Evolutionary conservation across 164 flowering plant species (phyloP), one percentile per base, ranked within the genome.

Genomic region (Aristolochia contorta): DNA sequence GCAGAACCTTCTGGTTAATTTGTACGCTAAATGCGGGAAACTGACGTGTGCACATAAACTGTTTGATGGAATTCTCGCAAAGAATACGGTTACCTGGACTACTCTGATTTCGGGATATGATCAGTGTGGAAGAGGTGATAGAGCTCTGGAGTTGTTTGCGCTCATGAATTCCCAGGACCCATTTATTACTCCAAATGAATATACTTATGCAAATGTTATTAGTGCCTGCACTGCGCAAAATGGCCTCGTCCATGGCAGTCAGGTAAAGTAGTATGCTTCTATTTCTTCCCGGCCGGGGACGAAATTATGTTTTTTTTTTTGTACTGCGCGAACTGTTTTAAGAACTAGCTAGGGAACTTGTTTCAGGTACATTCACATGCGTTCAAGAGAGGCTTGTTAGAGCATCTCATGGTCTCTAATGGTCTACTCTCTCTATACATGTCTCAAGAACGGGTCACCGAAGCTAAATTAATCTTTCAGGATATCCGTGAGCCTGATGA

Each of bases 101-200:
- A 83, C 88, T 47, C 70, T 88, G 65, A 80, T 85, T n/a, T 82
- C 92, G 24, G 96, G 90, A 4, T 80, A 74, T 68, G 75, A 72
- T 58, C 96, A 85, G 48, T 65, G 67, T 16, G 78, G 81, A 27
- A 53, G 77, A 32, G 77, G 72, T 16, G 19, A 2, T 0, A 22
- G 57, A 65, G 86, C 43, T 2, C 68, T 88, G 43, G 56, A 67
- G 16, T 70, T 82, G n/a, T 81, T 73, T 53, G 65, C 55, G 16
- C 20, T 51, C 22, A 69, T 69, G 65, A 46, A 55, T 6, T 43
- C 69, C 53, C 56, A 71, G 12, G 57, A 67, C 60, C 65, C 84
- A 68, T 61, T 25, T 12, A 47, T 72, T 41, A 54, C 66, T 59
- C 85, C 92, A 2, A 88, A 83, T 63, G 88, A 88, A 33, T 82